These are phyloP conservation scores for Coemansia sp. DNA, from an alignment of 192 early-diverging fungal species.

Conservation along the genomic window DNA sequence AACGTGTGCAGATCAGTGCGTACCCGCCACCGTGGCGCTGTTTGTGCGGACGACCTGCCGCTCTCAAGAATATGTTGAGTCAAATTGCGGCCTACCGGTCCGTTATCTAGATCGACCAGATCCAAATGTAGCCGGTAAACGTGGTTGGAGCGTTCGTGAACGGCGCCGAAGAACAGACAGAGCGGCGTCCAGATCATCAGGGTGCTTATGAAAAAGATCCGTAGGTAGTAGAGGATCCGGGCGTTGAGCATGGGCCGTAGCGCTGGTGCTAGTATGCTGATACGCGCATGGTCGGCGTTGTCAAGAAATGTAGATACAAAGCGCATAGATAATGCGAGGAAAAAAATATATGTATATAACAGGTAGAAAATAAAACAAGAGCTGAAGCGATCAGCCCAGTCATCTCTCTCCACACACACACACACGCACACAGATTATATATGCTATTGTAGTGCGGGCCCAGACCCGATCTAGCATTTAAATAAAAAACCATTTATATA, in stretches of 20 bases:
- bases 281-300: not conserved
- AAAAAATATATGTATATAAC: too few species aligned
- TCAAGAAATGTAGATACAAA: not conserved
- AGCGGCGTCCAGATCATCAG: constrained; percentile 21
- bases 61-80: not conserved
- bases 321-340: not conserved
- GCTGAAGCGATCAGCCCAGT: too few species aligned
- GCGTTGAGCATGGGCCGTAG: not conserved
- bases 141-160: constrained; percentile 12
- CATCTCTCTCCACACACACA: too few species aligned
- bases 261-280: not conserved
- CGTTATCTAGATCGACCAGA: not conserved
- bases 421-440: too few species aligned
- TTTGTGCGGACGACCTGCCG: not conserved
- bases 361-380: too few species aligned
- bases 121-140: not conserved
- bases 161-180: constrained; percentile 23
- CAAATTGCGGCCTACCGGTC: not conserved
- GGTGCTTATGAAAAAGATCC: constrained; percentile 3
- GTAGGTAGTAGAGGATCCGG: constrained; percentile 21
- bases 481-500: too few species aligned
- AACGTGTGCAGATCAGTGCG: not conserved
- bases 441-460: too few species aligned
- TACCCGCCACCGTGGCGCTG: not conserved
- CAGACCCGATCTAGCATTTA: too few species aligned